Conservation (phyloP, 495 filamentous ascomycete species). For the Penicillium paxilli region DNA sequence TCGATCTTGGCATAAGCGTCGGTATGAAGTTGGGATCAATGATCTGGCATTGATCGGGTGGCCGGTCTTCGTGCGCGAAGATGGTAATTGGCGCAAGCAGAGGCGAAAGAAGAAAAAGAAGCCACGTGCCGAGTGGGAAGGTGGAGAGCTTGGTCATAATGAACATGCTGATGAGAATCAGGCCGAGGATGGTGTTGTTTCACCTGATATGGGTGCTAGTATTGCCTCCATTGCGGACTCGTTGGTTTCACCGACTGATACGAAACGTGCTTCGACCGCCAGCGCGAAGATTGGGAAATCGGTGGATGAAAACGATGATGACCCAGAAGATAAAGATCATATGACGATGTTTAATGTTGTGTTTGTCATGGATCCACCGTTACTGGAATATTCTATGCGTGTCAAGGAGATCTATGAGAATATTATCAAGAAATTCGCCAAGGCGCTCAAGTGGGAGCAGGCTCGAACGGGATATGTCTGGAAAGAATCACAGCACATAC, state of each 20-base stretch:
- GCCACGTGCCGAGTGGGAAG: constrained; percentile 36
- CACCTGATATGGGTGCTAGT: constrained; percentile 29
- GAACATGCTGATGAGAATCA: constrained; percentile 42
- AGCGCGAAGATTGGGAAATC: constrained; percentile 38
- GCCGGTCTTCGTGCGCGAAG: constrained; percentile 82
- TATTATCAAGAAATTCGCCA: constrained; percentile 85
- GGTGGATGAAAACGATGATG: constrained; percentile 34
- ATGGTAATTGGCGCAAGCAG: constrained; percentile 84
- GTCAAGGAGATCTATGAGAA: constrained; percentile 81
- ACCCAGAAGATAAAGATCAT: constrained; percentile 55
- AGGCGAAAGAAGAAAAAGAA: constrained; percentile 59
- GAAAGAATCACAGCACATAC: constrained; percentile 78
- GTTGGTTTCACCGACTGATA: constrained; percentile 28
- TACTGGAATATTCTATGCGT: constrained; percentile 70
- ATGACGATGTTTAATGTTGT: constrained; percentile 99
- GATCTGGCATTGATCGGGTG: constrained; percentile 82
- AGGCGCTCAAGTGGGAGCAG: constrained; percentile 88
- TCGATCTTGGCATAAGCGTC: constrained; percentile 76
- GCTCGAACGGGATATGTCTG: constrained; percentile 83
- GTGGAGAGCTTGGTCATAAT: constrained; percentile 42
- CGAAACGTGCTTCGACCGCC: constrained; percentile 36
- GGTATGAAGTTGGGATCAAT: constrained; percentile 85
- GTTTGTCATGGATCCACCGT: constrained; percentile 80
- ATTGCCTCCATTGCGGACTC: constrained; percentile 31
- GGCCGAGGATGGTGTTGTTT: constrained; percentile 30